Percentiles rank a stretch among this genome's conserved stretches.
These are phyloP conservation scores for Aspergillus avenaceus DNA, from an alignment of 495 filamentous ascomycete genomes.

Conservation along the genomic window DNA sequence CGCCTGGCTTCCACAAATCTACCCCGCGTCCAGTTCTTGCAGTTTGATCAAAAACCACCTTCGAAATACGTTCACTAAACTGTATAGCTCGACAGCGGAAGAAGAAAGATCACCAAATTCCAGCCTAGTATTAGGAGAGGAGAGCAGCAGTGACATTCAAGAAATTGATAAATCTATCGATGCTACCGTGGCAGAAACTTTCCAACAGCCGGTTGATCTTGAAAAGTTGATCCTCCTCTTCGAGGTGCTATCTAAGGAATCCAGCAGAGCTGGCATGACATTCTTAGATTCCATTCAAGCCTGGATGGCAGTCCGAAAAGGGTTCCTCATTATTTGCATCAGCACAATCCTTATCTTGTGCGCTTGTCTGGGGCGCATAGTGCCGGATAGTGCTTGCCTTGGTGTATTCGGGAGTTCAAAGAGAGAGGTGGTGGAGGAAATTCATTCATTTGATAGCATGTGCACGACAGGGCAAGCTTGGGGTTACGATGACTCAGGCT, in stretches of 20 bases:
- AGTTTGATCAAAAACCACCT: slow-evolving; percentile 7
- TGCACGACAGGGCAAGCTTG: not conserved
- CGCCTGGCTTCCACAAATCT: slow-evolving; percentile 28
- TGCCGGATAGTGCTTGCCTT: not conserved
- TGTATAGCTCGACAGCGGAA: not conserved
- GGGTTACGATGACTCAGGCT: not conserved
- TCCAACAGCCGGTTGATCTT: not conserved
- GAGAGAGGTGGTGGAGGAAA: not conserved
- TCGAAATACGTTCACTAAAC: slow-evolving; percentile 5
- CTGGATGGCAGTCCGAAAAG: not conserved
- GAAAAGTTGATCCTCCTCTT: not conserved
- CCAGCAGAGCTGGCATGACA: not conserved
- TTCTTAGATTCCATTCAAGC: not conserved
- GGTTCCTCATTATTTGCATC: not conserved
- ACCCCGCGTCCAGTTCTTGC: slow-evolving; percentile 7
- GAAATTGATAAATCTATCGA: not conserved
- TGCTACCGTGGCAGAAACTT: too few species aligned
- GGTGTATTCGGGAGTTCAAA: not conserved
- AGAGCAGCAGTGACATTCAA: not conserved
- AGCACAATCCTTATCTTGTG: not conserved
- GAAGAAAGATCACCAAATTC: not conserved
- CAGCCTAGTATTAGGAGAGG: not conserved
- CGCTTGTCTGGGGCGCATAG: not conserved
- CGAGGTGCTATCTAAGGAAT: not conserved
- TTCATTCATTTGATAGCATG: not conserved